These are phyloP conservation scores for Dendrobium catenatum DNA, from an alignment of 106 monocot species.

Conservation along the genomic window DNA sequence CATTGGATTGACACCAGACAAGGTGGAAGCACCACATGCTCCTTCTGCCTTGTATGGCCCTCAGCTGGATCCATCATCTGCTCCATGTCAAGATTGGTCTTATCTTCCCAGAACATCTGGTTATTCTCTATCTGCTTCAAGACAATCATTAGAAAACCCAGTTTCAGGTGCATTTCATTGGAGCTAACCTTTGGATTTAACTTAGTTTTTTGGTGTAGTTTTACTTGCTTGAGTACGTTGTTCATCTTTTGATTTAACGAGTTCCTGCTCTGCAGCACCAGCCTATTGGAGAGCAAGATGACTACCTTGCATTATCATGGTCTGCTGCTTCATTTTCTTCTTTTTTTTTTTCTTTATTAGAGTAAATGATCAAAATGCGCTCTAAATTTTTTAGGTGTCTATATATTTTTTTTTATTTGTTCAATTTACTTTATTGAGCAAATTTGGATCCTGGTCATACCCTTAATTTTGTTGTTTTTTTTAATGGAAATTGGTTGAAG, in stretches of 20 bases:
- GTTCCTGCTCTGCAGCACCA: conserved; percentile 34
- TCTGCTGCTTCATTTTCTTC: not conserved
- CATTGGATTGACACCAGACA: conserved; percentile 16
- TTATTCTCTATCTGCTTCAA: conserved; percentile 32
- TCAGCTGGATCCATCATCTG: conserved; percentile 32
- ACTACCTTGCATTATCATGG: conserved; percentile 6
- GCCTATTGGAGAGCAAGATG: conserved; percentile 76
- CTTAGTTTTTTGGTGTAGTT: not conserved
- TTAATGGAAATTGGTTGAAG: too few species aligned
- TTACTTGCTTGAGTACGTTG: not conserved
- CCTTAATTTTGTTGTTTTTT: too few species aligned
- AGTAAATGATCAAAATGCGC: not conserved
- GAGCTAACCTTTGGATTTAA: not conserved
- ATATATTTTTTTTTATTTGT: too few species aligned
- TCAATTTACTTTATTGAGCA: too few species aligned
- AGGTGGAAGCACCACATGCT: conserved; percentile 24
- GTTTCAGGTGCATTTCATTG: conserved; percentile 36
- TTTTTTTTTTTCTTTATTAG: not conserved
- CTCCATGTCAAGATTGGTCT: conserved; percentile 49
- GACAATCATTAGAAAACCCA: conserved; percentile 39
- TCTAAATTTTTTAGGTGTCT: not conserved
- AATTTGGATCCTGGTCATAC: too few species aligned
- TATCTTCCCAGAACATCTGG: conserved; percentile 44
- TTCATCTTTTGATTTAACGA: not conserved
- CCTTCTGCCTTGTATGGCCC: conserved; percentile 30